phyloP scores from a whole-genome alignment of 164 flowering plant species.

The Stephania japonica region DNA sequence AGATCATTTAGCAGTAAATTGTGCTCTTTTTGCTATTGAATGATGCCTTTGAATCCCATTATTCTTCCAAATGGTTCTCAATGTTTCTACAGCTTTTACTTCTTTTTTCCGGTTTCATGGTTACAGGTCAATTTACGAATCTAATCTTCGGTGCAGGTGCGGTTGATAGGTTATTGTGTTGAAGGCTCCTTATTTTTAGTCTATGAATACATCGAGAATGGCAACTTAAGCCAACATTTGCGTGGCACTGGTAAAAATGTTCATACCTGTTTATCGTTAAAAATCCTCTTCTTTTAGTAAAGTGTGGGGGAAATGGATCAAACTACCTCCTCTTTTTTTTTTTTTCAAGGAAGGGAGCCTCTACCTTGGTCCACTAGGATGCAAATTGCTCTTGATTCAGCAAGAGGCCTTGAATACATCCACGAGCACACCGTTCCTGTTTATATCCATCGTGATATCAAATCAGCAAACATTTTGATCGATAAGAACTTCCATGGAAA shows the following conservation, averaged over 20 bases:
- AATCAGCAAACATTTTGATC: slow-evolving; percentile 89
- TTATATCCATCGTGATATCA: slow-evolving; percentile 93
- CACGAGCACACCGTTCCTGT: slow-evolving; percentile 96
- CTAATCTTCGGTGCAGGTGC: slow-evolving; percentile 49
- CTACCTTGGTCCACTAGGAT: slow-evolving; percentile 76
- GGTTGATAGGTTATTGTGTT: slow-evolving; percentile 86
- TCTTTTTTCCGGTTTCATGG: background rate
- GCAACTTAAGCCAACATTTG: slow-evolving; percentile 79
- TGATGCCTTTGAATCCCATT: background rate
- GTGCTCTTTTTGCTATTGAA: too few relatives aligned
- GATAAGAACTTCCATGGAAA: slow-evolving; percentile 82
- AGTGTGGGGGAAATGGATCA: too few relatives aligned
- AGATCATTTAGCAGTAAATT: too few relatives aligned
- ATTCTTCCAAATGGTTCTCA: background rate
- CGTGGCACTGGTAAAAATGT: slow-evolving; percentile 63
- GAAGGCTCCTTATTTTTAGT: slow-evolving; percentile 77
- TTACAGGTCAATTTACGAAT: background rate
- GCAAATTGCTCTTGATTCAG: slow-evolving; percentile 96
- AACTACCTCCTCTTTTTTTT: background rate
- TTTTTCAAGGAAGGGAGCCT: slow-evolving; percentile 50
- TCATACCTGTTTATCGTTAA: background rate
- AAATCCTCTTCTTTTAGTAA: too few relatives aligned
- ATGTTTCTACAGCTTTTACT: too few relatives aligned
- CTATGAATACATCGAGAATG: slow-evolving; percentile 86
- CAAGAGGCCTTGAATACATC: slow-evolving; percentile 96